Percentiles rank a stretch among this genome's conserved stretches.
Evolutionary conservation across 345 rosid genomes (phyloP).

Genomic region (Turritis glabra): DNA sequence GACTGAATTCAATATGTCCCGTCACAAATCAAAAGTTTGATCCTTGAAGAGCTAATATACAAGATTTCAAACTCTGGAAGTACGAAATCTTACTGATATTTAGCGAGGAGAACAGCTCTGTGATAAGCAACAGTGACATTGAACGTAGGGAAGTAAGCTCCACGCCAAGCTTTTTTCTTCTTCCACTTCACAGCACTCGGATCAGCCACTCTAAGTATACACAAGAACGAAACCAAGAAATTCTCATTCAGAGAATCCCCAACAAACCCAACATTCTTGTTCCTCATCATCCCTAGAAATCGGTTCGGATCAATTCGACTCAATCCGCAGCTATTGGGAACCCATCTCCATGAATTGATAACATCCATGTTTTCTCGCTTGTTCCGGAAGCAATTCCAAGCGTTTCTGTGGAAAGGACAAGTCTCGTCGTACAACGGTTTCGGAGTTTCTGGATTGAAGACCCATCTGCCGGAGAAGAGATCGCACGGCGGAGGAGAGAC

Average conservation of each 20-base stretch:
- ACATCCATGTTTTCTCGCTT: constrained; percentile 60
- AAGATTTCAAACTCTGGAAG: neutral
- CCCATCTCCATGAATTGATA: constrained; percentile 92
- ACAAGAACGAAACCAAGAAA: constrained; percentile 73
- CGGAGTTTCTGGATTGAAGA: constrained; percentile 40
- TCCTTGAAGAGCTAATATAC: neutral
- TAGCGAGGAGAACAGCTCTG: constrained; percentile 84
- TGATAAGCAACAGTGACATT: constrained; percentile 94
- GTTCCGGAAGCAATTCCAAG: constrained; percentile 88
- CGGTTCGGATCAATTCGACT: constrained; percentile 54
- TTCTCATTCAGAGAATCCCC: constrained; percentile 96
- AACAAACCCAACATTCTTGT: constrained; percentile 74
- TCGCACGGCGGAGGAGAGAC: constrained; percentile 52
- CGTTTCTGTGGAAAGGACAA: constrained; percentile 90
- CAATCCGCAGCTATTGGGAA: constrained; percentile 63
- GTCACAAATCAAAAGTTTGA: neutral
- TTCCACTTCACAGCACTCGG: constrained; percentile 76
- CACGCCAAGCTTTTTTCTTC: constrained; percentile 95
- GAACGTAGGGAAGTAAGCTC: constrained; percentile 79
- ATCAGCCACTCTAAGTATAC: constrained; percentile 79
- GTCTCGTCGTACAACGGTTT: constrained; percentile 66
- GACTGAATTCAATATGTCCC: neutral
- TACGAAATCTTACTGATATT: constrained; percentile 56
- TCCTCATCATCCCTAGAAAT: constrained; percentile 68
- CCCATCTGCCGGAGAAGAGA: constrained; percentile 78